A percentile compares a stretch with the other conserved stretches of the same genome.
These are phyloP conservation scores for Ramichloridium luteum DNA, from an alignment of 2,329 filamentous ascomycete species.

Conservation along the genomic window DNA sequence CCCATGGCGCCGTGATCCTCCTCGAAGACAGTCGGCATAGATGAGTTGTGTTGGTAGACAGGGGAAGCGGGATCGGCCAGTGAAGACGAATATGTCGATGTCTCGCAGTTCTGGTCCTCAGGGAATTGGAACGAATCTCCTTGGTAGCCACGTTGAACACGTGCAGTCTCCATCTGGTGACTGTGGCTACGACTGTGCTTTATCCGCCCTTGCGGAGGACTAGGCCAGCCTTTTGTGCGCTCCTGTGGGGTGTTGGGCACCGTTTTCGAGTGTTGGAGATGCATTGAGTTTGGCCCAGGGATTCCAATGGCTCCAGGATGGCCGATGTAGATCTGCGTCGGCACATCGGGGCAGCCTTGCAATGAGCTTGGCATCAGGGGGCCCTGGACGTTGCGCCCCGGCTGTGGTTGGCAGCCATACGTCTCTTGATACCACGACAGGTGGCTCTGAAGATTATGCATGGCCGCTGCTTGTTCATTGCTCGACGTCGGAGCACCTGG, in stretches of 20 bases:
- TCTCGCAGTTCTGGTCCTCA: constrained; percentile 35
- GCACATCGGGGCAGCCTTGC: constrained; percentile 1
- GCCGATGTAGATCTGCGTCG: constrained; percentile 12
- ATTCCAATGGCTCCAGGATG: constrained; percentile 12
- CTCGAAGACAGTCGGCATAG: constrained; percentile 27
- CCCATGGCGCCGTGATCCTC: constrained; percentile 18
- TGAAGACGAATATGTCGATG: constrained; percentile 39
- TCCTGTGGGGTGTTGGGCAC: constrained; percentile 40
- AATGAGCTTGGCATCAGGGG: constrained; percentile 8
- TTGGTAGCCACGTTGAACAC: constrained; percentile 6
- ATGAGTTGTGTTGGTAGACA: constrained; percentile 23
- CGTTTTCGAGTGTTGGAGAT: constrained; percentile 31
- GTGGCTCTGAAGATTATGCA: constrained; percentile 21
- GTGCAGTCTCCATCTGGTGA: constrained; percentile 35
- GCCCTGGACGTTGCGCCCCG: constrained; percentile 4
- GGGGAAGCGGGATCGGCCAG: constrained; percentile 36
- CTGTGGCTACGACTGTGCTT: constrained; percentile 26
- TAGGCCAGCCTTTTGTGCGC: constrained; percentile 25
- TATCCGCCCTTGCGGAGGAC: constrained; percentile 18
- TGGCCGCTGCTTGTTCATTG: constrained; percentile 14
- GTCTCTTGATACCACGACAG: constrained; percentile 21
- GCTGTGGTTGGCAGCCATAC: constrained; percentile 13
- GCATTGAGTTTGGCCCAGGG: constrained; percentile 14
- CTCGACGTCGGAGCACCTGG: constrained; percentile 13
- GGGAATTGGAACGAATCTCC: constrained; percentile 21